A percentile compares a stretch with the other conserved stretches of the same genome.
Evolutionary conservation across 192 early-diverging fungal genomes (phyloP).

Genomic region (Linderina pennispora): DNA sequence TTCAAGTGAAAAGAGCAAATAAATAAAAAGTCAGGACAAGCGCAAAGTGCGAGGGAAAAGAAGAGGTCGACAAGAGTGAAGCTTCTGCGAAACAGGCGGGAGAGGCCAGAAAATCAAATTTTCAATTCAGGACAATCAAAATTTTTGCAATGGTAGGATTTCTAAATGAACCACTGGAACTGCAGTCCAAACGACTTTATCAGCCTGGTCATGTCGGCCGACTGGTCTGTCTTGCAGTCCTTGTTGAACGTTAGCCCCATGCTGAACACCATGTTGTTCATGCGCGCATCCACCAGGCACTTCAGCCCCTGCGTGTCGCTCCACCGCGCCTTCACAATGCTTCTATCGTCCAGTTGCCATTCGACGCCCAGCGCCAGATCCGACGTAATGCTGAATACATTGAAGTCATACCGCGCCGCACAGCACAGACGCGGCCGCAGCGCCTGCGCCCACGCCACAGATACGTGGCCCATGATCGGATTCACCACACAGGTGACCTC

Average conservation of each 20-base stretch:
- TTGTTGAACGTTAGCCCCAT: constrained; percentile 25
- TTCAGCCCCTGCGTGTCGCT: constrained; percentile 43
- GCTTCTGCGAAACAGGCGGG: too few species aligned
- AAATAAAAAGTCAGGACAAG: too few species aligned
- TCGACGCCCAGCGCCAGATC: constrained; percentile 86
- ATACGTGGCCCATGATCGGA: constrained; percentile 91
- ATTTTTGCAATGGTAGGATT: too few species aligned
- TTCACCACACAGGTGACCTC: constrained; percentile 72
- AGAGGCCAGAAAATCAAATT: too few species aligned
- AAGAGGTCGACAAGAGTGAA: too few species aligned
- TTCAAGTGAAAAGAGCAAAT: too few species aligned
- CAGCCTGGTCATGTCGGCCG: constrained; percentile 13
- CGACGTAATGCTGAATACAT: constrained; percentile 84
- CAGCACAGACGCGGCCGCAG: constrained; percentile 62
- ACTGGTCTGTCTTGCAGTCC: constrained; percentile 2
- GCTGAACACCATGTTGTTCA: constrained; percentile 40
- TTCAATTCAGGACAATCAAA: too few species aligned
- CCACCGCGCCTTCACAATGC: constrained; percentile 51
- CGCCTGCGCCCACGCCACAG: constrained; percentile 75
- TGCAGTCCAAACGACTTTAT: constrained; percentile 40
- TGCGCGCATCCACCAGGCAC: constrained; percentile 26
- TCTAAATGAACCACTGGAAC: constrained; percentile 39
- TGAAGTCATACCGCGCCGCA: constrained; percentile 85
- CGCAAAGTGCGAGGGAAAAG: too few species aligned
- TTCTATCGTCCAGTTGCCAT: constrained; percentile 57